Evolutionary conservation across 2,329 filamentous ascomycete genomes (phyloP).

Genomic region (Elsinoe fawcettii): DNA sequence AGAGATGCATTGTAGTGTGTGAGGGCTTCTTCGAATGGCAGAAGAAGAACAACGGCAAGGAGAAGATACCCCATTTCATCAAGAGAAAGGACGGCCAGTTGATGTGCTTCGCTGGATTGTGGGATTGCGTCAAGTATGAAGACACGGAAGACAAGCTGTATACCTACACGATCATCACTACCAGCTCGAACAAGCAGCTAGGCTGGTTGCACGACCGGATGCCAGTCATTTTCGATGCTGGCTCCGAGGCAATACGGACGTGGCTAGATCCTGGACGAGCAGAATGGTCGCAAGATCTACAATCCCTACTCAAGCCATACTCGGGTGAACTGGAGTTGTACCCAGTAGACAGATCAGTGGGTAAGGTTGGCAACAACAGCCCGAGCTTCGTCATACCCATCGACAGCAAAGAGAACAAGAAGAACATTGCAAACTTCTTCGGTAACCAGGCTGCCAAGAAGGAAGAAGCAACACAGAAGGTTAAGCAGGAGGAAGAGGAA

Average conservation of each 20-base stretch:
- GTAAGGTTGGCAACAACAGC: conserved; percentile 89
- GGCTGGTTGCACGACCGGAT: conserved; percentile 88
- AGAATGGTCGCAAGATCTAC: conserved; percentile 72
- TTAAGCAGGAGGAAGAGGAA: conserved; percentile 26
- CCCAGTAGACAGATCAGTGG: conserved; percentile 78
- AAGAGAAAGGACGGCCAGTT: conserved; percentile 73
- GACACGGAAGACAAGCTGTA: conserved; percentile 63
- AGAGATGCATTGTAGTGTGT: conserved; percentile 78
- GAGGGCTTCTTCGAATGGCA: conserved; percentile 98
- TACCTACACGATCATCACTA: conserved; percentile 92
- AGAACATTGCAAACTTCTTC: conserved; percentile 92
- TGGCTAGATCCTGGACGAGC: conserved; percentile 71
- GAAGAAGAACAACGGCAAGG: conserved; percentile 65
- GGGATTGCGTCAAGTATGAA: conserved; percentile 80
- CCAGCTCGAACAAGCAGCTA: conserved; percentile 72
- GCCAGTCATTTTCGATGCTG: conserved; percentile 82
- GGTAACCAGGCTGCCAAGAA: conserved; percentile 42
- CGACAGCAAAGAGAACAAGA: conserved; percentile 79
- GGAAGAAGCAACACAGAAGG: conserved; percentile 28
- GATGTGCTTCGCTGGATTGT: conserved; percentile 85
- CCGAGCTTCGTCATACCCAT: conserved; percentile 75
- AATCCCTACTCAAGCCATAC: conserved; percentile 71
- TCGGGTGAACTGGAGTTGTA: conserved; percentile 75
- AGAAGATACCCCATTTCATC: conserved; percentile 78
- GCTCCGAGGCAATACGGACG: conserved; percentile 57